phyloP scores from a whole-genome alignment of 352 stramenopile genomes.

The Plasmopara halstedii region DNA sequence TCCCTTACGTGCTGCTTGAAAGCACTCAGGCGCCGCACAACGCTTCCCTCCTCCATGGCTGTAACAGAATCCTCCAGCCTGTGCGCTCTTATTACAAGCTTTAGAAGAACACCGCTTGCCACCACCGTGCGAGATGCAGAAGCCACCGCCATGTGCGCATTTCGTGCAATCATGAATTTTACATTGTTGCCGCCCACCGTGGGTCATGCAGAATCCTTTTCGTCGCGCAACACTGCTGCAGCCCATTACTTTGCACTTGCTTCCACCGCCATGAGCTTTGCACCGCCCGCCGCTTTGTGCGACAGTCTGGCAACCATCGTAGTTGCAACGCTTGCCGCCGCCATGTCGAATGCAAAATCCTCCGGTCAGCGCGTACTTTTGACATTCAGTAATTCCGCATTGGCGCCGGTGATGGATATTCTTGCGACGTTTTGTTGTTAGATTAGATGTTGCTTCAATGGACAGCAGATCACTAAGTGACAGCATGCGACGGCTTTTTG shows the following conservation, averaged over 20 bases:
- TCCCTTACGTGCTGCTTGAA: constrained; percentile 66
- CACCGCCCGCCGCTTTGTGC: constrained; percentile 74
- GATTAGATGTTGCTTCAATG: constrained; percentile 9
- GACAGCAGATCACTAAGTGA: constrained; percentile 50
- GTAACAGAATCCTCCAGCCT: constrained; percentile 73
- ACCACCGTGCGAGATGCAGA: constrained; percentile 64
- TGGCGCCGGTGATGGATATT: constrained; percentile 42
- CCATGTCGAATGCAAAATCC: constrained; percentile 73
- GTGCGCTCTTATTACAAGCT: constrained; percentile 56
- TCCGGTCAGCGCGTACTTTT: constrained; percentile 58
- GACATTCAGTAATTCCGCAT: constrained; percentile 45
- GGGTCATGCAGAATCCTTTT: constrained; percentile 67
- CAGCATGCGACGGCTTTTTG: constrained; percentile 36
- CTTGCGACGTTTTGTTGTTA: constrained; percentile 9
- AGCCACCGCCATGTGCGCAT: constrained; percentile 66
- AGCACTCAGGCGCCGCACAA: constrained; percentile 59
- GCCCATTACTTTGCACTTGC: constrained; percentile 57
- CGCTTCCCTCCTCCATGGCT: constrained; percentile 73
- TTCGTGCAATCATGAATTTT: constrained; percentile 62
- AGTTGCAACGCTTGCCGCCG: constrained; percentile 65
- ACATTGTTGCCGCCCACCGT: constrained; percentile 66
- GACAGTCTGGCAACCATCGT: constrained; percentile 49
- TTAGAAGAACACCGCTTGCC: constrained; percentile 59
- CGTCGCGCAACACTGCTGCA: constrained; percentile 58
- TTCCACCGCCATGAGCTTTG: constrained; percentile 78